phyloP scores from a whole-genome alignment of 2,329 filamentous ascomycete genomes.

The Aspergillus flavus region DNA sequence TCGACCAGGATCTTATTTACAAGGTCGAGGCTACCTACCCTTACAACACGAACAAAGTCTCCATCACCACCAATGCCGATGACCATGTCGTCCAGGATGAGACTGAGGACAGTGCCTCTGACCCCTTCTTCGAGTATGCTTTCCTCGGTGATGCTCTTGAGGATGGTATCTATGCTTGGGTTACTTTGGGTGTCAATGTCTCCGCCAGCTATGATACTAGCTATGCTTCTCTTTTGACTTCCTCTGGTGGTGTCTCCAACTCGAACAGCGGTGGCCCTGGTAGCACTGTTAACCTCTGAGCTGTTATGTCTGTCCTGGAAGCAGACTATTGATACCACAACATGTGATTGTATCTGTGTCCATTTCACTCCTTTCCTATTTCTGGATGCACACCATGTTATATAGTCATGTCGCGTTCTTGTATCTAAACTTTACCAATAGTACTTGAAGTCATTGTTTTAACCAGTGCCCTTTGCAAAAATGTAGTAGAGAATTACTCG shows the following conservation, averaged over 20 bases:
- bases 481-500: too few relatives aligned
- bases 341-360: neutral
- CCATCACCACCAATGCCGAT: conserved; percentile 16
- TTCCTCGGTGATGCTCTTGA: conserved; percentile 16
- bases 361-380: neutral
- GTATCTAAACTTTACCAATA: neutral
- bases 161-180: conserved; percentile 19
- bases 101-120: conserved; percentile 16
- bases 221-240: conserved; percentile 2
- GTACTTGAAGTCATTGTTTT: neutral
- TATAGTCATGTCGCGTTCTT: neutral
- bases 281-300: neutral
- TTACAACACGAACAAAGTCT: conserved; percentile 23
- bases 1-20: conserved; percentile 57
- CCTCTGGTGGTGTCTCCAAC: neutral
- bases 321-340: neutral
- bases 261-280: neutral
- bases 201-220: conserved; percentile 13
- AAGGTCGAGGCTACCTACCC: conserved; percentile 51
- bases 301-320: neutral
- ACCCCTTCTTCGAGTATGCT: conserved; percentile 19
- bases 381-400: neutral
- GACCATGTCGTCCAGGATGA: conserved; percentile 18
- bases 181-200: conserved; percentile 18
- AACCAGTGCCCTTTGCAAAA: too few relatives aligned